Evolutionary conservation across 768 basidiomycete species (phyloP).

Genomic region (Psilocybe sp.): DNA sequence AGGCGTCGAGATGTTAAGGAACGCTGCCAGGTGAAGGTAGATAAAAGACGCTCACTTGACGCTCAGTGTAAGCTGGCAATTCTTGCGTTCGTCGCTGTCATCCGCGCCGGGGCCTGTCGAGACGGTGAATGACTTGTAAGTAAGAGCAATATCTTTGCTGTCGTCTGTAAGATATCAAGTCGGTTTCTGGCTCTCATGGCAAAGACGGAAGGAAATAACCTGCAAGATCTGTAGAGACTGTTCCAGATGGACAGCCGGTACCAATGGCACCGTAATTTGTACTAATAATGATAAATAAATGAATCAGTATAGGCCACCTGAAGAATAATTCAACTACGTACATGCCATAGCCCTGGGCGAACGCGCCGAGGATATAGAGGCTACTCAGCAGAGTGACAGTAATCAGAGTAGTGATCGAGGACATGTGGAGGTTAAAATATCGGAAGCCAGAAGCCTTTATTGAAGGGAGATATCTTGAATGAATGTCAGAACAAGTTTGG

Average conservation of each 20-base stretch:
- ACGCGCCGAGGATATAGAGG: constrained; percentile 1
- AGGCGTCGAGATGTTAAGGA: not conserved
- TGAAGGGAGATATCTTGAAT: too few species aligned
- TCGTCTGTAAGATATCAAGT: constrained; percentile 3
- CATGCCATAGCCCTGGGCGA: constrained; percentile 7
- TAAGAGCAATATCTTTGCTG: constrained; percentile 11
- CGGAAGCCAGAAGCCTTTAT: too few species aligned
- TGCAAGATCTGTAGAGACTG: constrained; percentile 9
- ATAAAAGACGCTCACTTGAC: constrained; percentile 12
- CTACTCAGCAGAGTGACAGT: constrained; percentile 1
- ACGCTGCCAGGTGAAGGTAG: not conserved
- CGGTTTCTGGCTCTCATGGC: not conserved
- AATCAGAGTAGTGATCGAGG: not conserved
- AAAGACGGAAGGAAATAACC: constrained; percentile 2
- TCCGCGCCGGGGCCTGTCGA: constrained; percentile 13
- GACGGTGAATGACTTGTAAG: constrained; percentile 14
- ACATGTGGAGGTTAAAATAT: not conserved
- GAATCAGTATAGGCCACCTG: too few species aligned
- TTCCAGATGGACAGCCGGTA: constrained; percentile 16
- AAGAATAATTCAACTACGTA: not conserved
- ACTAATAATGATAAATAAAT: not conserved
- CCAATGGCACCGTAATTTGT: constrained; percentile 8
- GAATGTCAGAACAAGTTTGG: too few species aligned
- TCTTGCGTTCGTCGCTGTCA: constrained; percentile 14
- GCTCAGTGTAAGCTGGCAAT: constrained; percentile 18